These are phyloP conservation scores for Phlegmacium glaucopus DNA, from an alignment of 768 basidiomycete genomes.

Conservation along the genomic window DNA sequence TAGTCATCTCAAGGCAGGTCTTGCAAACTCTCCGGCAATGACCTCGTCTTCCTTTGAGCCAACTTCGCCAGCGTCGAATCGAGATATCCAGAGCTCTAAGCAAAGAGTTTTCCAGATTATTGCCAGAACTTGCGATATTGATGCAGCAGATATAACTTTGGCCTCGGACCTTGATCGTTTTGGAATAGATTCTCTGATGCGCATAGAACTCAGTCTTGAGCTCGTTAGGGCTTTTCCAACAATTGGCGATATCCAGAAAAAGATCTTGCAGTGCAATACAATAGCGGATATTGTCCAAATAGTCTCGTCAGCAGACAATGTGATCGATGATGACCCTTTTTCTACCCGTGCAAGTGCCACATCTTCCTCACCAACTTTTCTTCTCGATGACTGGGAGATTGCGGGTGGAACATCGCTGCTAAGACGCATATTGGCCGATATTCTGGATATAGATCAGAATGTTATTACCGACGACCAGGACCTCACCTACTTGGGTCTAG, in stretches of 20 bases:
- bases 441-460: slow-evolving; percentile 19
- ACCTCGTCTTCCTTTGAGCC: neutral
- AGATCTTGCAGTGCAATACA: slow-evolving; percentile 21
- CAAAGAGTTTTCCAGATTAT: slow-evolving; percentile 33
- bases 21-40: slow-evolving; percentile 33
- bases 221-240: slow-evolving; percentile 34
- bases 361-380: slow-evolving; percentile 38
- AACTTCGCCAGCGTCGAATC: neutral
- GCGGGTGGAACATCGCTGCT: neutral
- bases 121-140: slow-evolving; percentile 39
- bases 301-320: slow-evolving; percentile 13
- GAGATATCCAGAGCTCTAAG: neutral
- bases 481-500: slow-evolving; percentile 52
- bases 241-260: slow-evolving; percentile 2
- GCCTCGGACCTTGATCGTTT: slow-evolving; percentile 46
- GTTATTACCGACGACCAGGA: slow-evolving; percentile 43
- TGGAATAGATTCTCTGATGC: slow-evolving; percentile 63
- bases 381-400: slow-evolving; percentile 27
- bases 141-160: slow-evolving; percentile 28
- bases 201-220: slow-evolving; percentile 49
- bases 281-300: slow-evolving; percentile 33
- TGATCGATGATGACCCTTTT: too few species aligned
- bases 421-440: slow-evolving; percentile 16
- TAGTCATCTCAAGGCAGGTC: slow-evolving; percentile 42
- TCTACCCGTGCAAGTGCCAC: neutral